Conservation (phyloP, 345 rosid species). For the Geranium brycei region DNA sequence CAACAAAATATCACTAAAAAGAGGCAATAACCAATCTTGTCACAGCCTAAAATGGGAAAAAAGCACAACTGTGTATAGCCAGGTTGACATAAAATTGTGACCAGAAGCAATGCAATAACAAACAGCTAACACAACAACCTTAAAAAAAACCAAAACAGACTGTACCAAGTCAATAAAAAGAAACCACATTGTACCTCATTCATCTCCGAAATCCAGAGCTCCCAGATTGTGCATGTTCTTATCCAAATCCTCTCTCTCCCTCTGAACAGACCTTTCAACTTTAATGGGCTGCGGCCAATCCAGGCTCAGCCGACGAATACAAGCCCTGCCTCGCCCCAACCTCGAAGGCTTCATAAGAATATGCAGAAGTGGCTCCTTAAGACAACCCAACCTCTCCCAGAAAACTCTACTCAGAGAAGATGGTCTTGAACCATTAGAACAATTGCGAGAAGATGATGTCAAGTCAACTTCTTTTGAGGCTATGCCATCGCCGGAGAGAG, state of each 20-base stretch:
- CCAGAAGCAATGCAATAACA: not conserved
- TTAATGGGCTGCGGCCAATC: not conserved
- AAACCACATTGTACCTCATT: not conserved
- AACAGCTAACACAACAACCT: not conserved
- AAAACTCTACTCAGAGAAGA: not conserved
- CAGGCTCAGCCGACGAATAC: not conserved
- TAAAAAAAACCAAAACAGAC: not conserved
- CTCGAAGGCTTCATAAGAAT: too few species aligned
- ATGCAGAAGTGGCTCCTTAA: not conserved
- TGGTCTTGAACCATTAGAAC: too few species aligned
- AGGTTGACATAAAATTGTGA: not conserved
- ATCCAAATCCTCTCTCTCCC: not conserved
- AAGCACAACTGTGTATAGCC: too few species aligned
- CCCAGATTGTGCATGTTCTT: not conserved
- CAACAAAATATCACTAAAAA: too few species aligned
- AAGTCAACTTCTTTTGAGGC: not conserved
- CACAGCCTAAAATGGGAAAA: not conserved
- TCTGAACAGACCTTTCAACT: not conserved
- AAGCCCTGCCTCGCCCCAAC: not conserved
- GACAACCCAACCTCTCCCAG: not conserved
- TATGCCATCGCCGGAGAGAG: not conserved
- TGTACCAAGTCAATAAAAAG: too few species aligned
- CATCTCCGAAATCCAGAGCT: not conserved
- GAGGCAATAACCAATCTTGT: too few species aligned
- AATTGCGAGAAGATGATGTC: not conserved